Evolutionary conservation across 257 asterid genomes (phyloP).

Genomic region (Scutellaria barbata): DNA sequence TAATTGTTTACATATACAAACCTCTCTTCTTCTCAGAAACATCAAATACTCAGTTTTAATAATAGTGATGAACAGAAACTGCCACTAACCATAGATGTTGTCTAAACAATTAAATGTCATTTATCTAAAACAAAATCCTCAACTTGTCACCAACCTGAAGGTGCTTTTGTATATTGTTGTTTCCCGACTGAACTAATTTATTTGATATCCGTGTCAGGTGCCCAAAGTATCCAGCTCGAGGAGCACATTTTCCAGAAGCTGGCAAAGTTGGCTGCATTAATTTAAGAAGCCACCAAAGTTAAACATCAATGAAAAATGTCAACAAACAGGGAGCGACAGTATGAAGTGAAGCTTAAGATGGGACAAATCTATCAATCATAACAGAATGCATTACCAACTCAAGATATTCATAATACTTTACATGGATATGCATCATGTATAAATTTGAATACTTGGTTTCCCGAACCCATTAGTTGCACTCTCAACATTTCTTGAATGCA

Average conservation of each 20-base stretch:
- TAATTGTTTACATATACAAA: neutral
- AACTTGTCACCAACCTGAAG: slow-evolving; percentile 62
- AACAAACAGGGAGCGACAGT: neutral
- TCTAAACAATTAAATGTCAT: slow-evolving; percentile 16
- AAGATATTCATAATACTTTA: neutral
- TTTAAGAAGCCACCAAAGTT: slow-evolving; percentile 27
- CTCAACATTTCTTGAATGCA: slow-evolving; percentile 23
- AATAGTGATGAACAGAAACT: neutral
- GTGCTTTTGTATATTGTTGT: slow-evolving; percentile 61
- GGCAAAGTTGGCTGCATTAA: slow-evolving; percentile 77
- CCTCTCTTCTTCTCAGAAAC: slow-evolving; percentile 8
- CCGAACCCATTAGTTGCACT: slow-evolving; percentile 16
- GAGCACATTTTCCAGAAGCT: slow-evolving; percentile 65
- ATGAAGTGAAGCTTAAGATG: slow-evolving; percentile 13
- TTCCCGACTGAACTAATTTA: slow-evolving; percentile 74
- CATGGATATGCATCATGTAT: slow-evolving; percentile 11
- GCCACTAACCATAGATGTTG: slow-evolving; percentile 2
- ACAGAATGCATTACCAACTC: neutral
- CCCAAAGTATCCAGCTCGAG: slow-evolving; percentile 86
- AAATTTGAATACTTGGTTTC: slow-evolving; percentile 12
- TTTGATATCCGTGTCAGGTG: slow-evolving; percentile 85
- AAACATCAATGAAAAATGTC: slow-evolving; percentile 21
- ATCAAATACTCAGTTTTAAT: slow-evolving; percentile 22
- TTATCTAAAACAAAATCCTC: slow-evolving; percentile 13
- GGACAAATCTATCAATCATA: neutral